Conservation (phyloP, 306 rosid genomes). For the Glycine soja region DNA sequence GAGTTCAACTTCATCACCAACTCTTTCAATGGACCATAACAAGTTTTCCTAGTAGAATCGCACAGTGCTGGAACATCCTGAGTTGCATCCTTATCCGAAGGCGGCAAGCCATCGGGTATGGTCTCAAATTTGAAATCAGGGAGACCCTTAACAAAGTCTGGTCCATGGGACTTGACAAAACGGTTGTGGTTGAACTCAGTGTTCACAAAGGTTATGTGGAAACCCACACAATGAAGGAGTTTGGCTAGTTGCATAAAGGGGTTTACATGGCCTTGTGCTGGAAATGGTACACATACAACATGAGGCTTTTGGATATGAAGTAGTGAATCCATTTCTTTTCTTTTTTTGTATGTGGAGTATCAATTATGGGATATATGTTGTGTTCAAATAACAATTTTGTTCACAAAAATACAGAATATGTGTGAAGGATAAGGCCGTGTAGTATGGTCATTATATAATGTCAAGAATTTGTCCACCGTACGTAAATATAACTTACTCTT, state of each 20-base stretch:
- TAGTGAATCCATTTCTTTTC: background rate
- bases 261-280: constrained; percentile 27
- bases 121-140: background rate
- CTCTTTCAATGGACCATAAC: constrained; percentile 20
- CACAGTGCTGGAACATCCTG: background rate
- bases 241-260: constrained; percentile 12
- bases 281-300: constrained; percentile 6
- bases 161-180: constrained; percentile 2
- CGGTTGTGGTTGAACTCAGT: constrained; percentile 29
- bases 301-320: background rate
- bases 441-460: background rate
- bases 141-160: background rate
- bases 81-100: background rate
- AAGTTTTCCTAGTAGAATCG: background rate
- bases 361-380: background rate
- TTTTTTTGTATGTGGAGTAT: background rate
- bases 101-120: constrained; percentile 25
- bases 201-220: constrained; percentile 35
- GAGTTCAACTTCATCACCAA: background rate
- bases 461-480: background rate
- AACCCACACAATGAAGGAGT: constrained; percentile 4
- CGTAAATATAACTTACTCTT: background rate
- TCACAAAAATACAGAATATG: background rate
- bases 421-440: background rate
- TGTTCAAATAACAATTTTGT: background rate